Conservation (phyloP, 2,329 filamentous ascomycete genomes). For the Rhynchosporium agropyri region DNA sequence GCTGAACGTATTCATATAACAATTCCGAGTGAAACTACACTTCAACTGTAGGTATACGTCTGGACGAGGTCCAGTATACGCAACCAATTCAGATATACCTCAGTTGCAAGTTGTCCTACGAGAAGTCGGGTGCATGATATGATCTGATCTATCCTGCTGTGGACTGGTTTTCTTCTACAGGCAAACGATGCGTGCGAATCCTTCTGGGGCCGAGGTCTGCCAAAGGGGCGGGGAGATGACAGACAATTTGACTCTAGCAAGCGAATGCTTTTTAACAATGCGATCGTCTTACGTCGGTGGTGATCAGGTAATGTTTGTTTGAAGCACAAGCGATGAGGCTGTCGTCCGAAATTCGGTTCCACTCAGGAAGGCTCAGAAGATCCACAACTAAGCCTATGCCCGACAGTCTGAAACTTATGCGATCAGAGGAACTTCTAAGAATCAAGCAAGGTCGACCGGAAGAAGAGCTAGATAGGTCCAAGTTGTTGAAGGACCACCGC, state of each 20-base stretch:
- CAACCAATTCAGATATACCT: conserved; percentile 13
- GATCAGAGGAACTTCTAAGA: neutral
- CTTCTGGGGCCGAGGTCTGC: neutral
- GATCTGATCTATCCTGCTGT: conserved; percentile 10
- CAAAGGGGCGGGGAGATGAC: neutral
- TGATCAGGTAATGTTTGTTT: conserved; percentile 9
- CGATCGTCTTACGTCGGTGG: neutral
- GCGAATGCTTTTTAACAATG: neutral
- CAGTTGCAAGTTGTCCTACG: conserved; percentile 3
- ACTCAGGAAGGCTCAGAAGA: neutral
- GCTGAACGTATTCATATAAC: neutral
- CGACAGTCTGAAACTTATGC: conserved; percentile 1
- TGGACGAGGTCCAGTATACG: conserved; percentile 2
- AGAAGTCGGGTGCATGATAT: conserved; percentile 1
- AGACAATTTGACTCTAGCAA: neutral
- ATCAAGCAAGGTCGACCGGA: neutral
- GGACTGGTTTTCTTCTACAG: conserved; percentile 3
- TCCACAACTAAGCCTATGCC: conserved; percentile 8
- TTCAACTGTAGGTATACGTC: neutral
- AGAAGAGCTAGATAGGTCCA: neutral
- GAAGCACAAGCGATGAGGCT: conserved; percentile 10
- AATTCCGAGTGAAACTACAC: neutral
- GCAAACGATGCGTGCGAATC: neutral
- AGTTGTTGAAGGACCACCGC: neutral
- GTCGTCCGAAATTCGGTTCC: conserved; percentile 2